These are phyloP conservation scores for Agrostemma githago DNA, from an alignment of 148 eudicot genomes.

Conservation along the genomic window DNA sequence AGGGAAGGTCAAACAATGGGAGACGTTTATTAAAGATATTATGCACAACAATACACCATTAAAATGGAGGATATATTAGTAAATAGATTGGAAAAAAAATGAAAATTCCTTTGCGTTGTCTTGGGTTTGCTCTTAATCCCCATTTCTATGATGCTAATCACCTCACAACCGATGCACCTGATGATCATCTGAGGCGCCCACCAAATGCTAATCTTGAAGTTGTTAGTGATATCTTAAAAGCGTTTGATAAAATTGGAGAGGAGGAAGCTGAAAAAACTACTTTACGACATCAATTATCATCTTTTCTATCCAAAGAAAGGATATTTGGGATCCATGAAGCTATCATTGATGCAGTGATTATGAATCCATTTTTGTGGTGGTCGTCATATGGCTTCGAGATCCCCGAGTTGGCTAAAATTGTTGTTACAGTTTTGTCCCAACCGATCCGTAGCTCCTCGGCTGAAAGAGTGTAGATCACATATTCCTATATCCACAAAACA, in stretches of 20 bases:
- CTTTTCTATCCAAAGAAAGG: too few relatives aligned
- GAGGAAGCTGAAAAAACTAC: too few relatives aligned
- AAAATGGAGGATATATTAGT: slow-evolving; percentile 15
- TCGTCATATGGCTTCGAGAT: neutral
- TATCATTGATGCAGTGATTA: neutral
- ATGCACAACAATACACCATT: slow-evolving; percentile 1
- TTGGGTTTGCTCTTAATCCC: slow-evolving; percentile 16
- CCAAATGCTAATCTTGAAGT: slow-evolving; percentile 29
- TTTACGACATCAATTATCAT: too few relatives aligned
- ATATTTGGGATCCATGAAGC: too few relatives aligned
- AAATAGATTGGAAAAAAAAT: slow-evolving; percentile 20
- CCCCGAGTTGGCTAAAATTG: neutral
- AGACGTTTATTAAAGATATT: slow-evolving; percentile 19
- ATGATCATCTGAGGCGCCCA: slow-evolving; percentile 4
- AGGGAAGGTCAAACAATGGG: slow-evolving; percentile 27
- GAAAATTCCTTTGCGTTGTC: slow-evolving; percentile 27
- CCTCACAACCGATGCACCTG: neutral
- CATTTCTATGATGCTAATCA: slow-evolving; percentile 6
- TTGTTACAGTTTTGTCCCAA: neutral
- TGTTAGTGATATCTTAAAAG: neutral
- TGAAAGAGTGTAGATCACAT: neutral
- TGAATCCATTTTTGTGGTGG: neutral
- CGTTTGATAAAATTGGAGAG: too few relatives aligned
- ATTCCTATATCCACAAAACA: neutral
- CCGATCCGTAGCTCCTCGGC: neutral